A percentile compares a stretch with the other conserved stretches of the same genome.
phyloP scores from a whole-genome alignment of 2,329 filamentous ascomycete species.

The Fusarium foetens region DNA sequence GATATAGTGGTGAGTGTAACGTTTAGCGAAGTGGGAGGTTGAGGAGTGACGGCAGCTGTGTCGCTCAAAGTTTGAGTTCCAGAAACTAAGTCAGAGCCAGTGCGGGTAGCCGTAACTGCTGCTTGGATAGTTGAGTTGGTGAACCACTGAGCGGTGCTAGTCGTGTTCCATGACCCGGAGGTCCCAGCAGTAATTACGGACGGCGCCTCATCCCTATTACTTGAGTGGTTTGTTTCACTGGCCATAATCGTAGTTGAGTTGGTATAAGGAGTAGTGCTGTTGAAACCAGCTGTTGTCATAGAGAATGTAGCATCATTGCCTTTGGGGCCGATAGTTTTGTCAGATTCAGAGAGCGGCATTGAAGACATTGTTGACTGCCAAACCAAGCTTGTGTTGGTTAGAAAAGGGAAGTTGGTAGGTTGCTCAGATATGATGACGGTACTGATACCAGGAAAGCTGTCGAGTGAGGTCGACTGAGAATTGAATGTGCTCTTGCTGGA shows the following conservation, averaged over 20 bases:
- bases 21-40: conserved; percentile 14
- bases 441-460: conserved; percentile 9
- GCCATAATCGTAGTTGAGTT: conserved; percentile 30
- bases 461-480: background rate
- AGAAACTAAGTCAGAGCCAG: conserved; percentile 4
- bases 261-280: conserved; percentile 20
- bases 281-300: conserved; percentile 6
- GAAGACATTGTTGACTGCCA: conserved; percentile 17
- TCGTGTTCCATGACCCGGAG: conserved; percentile 2
- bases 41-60: conserved; percentile 1
- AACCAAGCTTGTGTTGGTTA: conserved; percentile 19
- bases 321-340: background rate
- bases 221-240: background rate
- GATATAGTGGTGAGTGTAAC: conserved; percentile 9
- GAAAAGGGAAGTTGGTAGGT: conserved; percentile 26
- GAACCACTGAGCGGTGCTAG: conserved; percentile 6
- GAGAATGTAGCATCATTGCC: background rate
- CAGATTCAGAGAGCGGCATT: background rate
- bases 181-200: conserved; percentile 8
- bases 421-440: conserved; percentile 18
- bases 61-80: background rate
- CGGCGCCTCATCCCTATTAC: background rate
- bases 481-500: background rate
- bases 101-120: background rate
- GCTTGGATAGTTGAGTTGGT: conserved; percentile 9